phyloP scores from a whole-genome alignment of 2,329 filamentous ascomycete genomes.

The Aspergillus alliaceus region DNA sequence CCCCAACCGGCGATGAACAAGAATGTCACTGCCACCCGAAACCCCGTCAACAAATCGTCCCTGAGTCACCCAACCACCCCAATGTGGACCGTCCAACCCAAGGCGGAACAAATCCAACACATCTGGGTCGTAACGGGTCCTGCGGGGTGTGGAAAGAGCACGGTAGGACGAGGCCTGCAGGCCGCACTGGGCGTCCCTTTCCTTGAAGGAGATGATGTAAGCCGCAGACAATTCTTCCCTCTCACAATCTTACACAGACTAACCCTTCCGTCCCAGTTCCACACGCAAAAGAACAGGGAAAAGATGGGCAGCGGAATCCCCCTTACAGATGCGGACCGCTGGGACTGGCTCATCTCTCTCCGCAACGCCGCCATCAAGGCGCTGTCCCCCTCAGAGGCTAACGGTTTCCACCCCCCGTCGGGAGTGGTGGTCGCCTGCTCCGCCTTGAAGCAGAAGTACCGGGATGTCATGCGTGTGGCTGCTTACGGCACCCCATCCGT shows the following conservation, averaged over 20 bases:
- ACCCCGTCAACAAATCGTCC: conserved; percentile 19
- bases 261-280: conserved; percentile 37
- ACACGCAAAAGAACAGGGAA: conserved; percentile 69
- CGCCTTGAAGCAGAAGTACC: conserved; percentile 94
- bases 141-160: conserved; percentile 77
- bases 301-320: conserved; percentile 88
- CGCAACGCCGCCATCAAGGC: conserved; percentile 63
- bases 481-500: conserved; percentile 72
- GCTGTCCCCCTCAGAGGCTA: conserved; percentile 39
- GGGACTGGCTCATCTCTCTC: conserved; percentile 89
- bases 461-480: conserved; percentile 82
- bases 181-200: conserved; percentile 65
- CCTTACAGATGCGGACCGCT: conserved; percentile 88
- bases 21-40: conserved; percentile 20
- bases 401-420: conserved; percentile 52
- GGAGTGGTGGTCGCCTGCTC: conserved; percentile 96
- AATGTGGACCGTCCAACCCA: conserved; percentile 16
- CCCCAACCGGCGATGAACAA: conserved; percentile 27
- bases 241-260: no score
- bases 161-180: conserved; percentile 67
- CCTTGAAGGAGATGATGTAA: conserved; percentile 76
- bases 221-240: conserved; percentile 22
- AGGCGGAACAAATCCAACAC: conserved; percentile 51
- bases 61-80: conserved; percentile 17
- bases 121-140: conserved; percentile 81